These are phyloP conservation scores for Hypoxylon sp. DNA, from an alignment of 2,329 filamentous ascomycete species.

Conservation along the genomic window DNA sequence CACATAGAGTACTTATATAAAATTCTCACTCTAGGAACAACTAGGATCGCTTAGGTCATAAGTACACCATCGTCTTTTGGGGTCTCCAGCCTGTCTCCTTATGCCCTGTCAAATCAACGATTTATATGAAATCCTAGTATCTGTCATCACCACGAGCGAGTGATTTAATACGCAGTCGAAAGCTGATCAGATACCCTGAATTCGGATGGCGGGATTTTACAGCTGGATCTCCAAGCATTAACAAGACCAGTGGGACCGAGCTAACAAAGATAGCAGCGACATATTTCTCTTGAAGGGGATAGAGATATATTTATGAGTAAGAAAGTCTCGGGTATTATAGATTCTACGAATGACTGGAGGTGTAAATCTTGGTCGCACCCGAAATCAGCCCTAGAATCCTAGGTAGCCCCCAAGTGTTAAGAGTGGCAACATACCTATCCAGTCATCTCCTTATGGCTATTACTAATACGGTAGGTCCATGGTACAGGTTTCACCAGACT, in stretches of 20 bases:
- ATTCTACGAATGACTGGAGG: not conserved
- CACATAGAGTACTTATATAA: not conserved
- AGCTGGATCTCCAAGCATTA: not conserved
- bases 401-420: not conserved
- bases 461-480: not conserved
- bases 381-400: not conserved
- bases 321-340: not conserved
- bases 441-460: not conserved
- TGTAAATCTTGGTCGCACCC: not conserved
- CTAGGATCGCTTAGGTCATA: not conserved
- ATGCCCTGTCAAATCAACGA: not conserved
- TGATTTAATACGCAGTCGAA: not conserved
- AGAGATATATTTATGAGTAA: not conserved
- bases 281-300: not conserved
- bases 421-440: not conserved
- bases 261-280: not conserved
- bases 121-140: not conserved
- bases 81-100: not conserved
- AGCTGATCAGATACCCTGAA: not conserved
- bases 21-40: too few relatives aligned
- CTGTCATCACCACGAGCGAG: not conserved
- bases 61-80: not conserved
- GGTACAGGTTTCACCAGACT: slow-evolving; percentile 5
- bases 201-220: not conserved
- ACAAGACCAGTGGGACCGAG: too few relatives aligned